Percentiles rank a stretch among this genome's conserved stretches.
phyloP scores from a whole-genome alignment of 1,139 yeast species.

The Geotrichum histeridarum region DNA sequence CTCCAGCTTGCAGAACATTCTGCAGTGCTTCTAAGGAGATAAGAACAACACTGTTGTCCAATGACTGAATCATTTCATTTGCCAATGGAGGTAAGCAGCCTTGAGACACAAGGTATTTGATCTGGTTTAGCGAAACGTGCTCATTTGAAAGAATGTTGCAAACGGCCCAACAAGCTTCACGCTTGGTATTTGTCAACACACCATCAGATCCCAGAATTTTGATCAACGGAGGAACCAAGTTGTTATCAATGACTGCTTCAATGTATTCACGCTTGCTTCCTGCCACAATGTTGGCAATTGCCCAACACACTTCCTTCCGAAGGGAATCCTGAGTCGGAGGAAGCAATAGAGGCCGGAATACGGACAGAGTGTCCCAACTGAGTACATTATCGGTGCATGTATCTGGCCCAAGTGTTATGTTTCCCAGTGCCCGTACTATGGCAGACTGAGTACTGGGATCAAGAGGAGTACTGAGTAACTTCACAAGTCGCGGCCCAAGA shows the following conservation, averaged over 20 bases:
- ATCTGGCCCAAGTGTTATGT: neutral
- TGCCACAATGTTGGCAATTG: constrained; percentile 94
- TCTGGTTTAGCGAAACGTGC: constrained; percentile 68
- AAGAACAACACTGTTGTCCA: constrained; percentile 87
- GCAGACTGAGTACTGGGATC: neutral
- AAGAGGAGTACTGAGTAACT: neutral
- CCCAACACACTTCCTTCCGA: constrained; percentile 98
- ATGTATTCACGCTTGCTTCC: constrained; percentile 88
- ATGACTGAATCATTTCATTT: constrained; percentile 69
- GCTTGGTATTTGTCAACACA: constrained; percentile 69
- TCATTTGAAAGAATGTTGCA: constrained; percentile 95
- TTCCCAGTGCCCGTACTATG: neutral
- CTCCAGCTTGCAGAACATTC: constrained; percentile 90
- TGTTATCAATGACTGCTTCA: constrained; percentile 93
- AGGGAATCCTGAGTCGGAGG: constrained; percentile 35
- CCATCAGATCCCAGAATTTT: constrained; percentile 74
- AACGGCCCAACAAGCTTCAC: constrained; percentile 99
- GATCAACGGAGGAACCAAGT: constrained; percentile 87
- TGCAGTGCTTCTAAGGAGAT: constrained; percentile 93
- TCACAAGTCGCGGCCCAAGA: neutral
- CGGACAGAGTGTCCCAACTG: neutral
- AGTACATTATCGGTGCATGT: neutral
- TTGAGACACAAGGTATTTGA: constrained; percentile 83
- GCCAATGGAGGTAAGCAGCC: constrained; percentile 97
- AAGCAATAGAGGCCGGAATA: neutral